Percentiles rank a stretch among this genome's conserved stretches.
Conservation (phyloP, 352 stramenopile species). For the Phytophthora sp. region DNA sequence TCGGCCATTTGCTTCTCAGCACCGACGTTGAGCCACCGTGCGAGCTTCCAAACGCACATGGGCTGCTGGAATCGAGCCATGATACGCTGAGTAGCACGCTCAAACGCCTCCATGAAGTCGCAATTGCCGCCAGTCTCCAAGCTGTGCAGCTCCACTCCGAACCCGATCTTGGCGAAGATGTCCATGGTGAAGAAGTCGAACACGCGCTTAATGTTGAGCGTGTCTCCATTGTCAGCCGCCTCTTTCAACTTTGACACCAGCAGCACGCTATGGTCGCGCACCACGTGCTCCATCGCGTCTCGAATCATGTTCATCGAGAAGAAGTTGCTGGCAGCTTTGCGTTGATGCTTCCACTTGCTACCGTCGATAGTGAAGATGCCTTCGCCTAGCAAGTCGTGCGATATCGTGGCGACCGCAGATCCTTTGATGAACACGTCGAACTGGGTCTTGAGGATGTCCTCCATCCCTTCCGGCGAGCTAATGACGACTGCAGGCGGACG, state of each 20-base stretch:
- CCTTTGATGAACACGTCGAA: slow-evolving; percentile 84
- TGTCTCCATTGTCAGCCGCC: slow-evolving; percentile 3
- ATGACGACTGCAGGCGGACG: slow-evolving; percentile 48
- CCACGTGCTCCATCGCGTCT: slow-evolving; percentile 52
- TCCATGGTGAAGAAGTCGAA: slow-evolving; percentile 72
- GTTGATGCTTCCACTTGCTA: slow-evolving; percentile 68
- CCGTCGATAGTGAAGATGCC: slow-evolving; percentile 83
- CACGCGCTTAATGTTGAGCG: slow-evolving; percentile 55
- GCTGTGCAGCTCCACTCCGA: slow-evolving; percentile 60
- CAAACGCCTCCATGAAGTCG: slow-evolving; percentile 47
- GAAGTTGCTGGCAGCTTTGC: slow-evolving; percentile 90
- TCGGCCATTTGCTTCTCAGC: slow-evolving; percentile 28
- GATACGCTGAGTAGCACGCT: slow-evolving; percentile 36
- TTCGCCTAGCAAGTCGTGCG: slow-evolving; percentile 68
- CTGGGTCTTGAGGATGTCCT: slow-evolving; percentile 68
- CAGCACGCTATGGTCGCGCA: slow-evolving; percentile 45
- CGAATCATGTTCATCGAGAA: slow-evolving; percentile 74
- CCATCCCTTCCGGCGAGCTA: slow-evolving; percentile 43
- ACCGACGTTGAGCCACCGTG: slow-evolving; percentile 35
- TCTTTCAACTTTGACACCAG: slow-evolving; percentile 33
- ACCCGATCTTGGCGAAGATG: slow-evolving; percentile 75
- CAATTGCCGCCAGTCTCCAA: slow-evolving; percentile 38
- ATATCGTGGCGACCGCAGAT: slow-evolving; percentile 32
- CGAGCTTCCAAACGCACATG: slow-evolving; percentile 45
- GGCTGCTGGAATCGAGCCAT: slow-evolving; percentile 43